Evolutionary conservation across 352 stramenopile genomes (phyloP).

Genomic region (Albugo candida): DNA sequence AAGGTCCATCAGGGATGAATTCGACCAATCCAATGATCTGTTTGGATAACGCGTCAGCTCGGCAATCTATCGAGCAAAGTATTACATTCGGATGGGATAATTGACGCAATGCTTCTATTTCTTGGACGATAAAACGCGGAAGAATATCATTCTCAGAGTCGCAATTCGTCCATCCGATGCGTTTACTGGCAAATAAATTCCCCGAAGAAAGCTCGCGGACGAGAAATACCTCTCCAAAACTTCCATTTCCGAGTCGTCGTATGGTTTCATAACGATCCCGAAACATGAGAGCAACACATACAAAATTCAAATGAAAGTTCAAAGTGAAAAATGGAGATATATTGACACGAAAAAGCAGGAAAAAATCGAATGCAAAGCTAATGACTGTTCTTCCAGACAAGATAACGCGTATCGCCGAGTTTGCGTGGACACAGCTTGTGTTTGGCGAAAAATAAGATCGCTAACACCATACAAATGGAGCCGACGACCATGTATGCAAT

Average conservation of each 20-base stretch:
- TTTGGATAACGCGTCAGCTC: not conserved
- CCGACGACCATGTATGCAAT: conserved; percentile 93
- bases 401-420: conserved; percentile 86
- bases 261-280: conserved; percentile 34
- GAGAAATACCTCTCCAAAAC: conserved; percentile 46
- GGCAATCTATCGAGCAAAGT: not conserved
- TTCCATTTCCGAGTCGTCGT: conserved; percentile 40
- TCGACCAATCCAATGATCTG: conserved; percentile 51
- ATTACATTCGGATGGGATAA: conserved; percentile 41
- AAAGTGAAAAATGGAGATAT: conserved; percentile 1
- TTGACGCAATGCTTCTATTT: conserved; percentile 56
- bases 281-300: not conserved
- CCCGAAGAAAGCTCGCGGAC: conserved; percentile 21
- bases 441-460: conserved; percentile 91
- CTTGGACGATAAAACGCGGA: conserved; percentile 38
- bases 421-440: conserved; percentile 89
- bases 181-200: conserved; percentile 32
- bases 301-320: not conserved
- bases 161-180: conserved; percentile 8
- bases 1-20: conserved; percentile 26
- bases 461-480: conserved; percentile 83
- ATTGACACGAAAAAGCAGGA: not conserved
- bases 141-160: conserved; percentile 21
- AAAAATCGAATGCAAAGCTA: conserved; percentile 12
- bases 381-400: conserved; percentile 94